Evolutionary conservation across 371 early-diverging fungal genomes (phyloP).

Genomic region (Smittium culicis): DNA sequence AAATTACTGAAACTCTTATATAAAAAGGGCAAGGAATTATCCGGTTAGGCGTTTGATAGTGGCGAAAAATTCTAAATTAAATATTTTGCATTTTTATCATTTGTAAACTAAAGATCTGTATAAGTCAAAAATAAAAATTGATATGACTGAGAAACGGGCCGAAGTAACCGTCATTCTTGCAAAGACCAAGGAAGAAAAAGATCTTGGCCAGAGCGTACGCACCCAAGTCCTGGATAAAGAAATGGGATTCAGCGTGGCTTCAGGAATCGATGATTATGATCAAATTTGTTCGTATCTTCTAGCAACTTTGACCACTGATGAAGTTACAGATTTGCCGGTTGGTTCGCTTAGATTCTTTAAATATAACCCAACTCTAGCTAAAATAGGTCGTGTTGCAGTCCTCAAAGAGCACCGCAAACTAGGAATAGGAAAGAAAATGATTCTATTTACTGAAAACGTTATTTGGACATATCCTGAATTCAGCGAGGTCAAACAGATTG

Average conservation of each 20-base stretch:
- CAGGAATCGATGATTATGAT: not conserved
- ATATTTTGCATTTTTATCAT: not conserved
- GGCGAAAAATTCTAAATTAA: not conserved
- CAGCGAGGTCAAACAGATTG: not conserved
- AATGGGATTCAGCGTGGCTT: slow-evolving; percentile 6
- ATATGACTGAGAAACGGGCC: not conserved
- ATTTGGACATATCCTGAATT: slow-evolving; percentile 9
- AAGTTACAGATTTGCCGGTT: slow-evolving; percentile 11
- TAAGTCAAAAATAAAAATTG: not conserved
- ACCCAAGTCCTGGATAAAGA: not conserved
- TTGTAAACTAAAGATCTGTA: not conserved
- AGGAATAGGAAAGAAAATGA: slow-evolving; percentile 19
- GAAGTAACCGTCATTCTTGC: not conserved
- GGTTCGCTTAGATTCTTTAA: slow-evolving; percentile 20
- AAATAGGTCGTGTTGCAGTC: slow-evolving; percentile 25
- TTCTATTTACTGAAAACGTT: slow-evolving; percentile 16
- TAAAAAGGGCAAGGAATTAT: too few relatives aligned
- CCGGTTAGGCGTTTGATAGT: not conserved
- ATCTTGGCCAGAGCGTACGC: not conserved
- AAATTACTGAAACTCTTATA: too few relatives aligned
- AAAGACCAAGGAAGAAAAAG: slow-evolving; percentile 1
- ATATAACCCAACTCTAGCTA: slow-evolving; percentile 9
- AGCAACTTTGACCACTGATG: slow-evolving; percentile 12
- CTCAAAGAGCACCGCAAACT: slow-evolving; percentile 22
- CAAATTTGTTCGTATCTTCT: not conserved